A percentile compares a stretch with the other conserved stretches of the same genome.
Conservation (phyloP, 2,329 filamentous ascomycete species). For the Beauveria brongniartii region DNA sequence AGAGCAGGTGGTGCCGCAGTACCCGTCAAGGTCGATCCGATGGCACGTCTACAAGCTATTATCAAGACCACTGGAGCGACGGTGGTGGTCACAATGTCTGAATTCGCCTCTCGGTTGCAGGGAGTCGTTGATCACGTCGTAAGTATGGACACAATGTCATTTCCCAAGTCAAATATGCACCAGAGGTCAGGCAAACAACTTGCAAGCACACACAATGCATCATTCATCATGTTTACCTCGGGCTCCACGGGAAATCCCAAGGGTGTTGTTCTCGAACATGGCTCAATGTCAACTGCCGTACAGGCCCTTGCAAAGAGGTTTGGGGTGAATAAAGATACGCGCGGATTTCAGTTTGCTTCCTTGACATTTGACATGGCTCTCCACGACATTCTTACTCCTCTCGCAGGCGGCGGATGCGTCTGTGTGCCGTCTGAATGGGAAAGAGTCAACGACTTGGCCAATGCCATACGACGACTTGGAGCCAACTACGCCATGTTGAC, state of each 20-base stretch:
- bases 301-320: conserved; percentile 11
- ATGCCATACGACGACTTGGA: conserved; percentile 7
- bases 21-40: conserved; percentile 16
- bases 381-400: neutral
- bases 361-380: conserved; percentile 15
- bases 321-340: neutral
- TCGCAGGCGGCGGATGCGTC: conserved; percentile 7
- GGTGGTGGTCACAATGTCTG: neutral
- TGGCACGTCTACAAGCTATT: neutral
- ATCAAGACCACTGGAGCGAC: neutral
- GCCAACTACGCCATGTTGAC: neutral
- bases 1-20: conserved; percentile 24
- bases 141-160: neutral
- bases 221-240: conserved; percentile 41
- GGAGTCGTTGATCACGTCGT: neutral
- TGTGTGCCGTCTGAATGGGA: conserved; percentile 16
- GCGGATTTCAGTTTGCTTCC: conserved; percentile 12
- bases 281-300: conserved; percentile 14
- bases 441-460: conserved; percentile 7
- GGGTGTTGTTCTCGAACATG: conserved; percentile 17
- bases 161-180: neutral
- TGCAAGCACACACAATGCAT: neutral
- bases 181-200: neutral
- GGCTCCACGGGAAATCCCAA: conserved; percentile 44
- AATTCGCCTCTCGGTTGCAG: neutral